Base-by-base conservation (phyloP, 805 yeast species). In the Zygosaccharomyces rouxii region DNA sequence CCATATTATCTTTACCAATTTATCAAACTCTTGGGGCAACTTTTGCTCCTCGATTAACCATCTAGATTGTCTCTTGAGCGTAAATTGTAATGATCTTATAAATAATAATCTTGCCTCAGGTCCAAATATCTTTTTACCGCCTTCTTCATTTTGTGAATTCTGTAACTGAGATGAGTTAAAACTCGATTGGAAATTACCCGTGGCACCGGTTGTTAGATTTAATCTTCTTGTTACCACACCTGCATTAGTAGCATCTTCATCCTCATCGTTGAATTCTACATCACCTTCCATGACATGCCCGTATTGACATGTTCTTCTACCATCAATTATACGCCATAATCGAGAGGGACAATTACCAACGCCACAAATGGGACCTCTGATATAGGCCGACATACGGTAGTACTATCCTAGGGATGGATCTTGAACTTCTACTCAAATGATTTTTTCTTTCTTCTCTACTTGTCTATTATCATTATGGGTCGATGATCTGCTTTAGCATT, bases 271-370 rank as follows among this genome's bases (percentile, higher is more conserved):
- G 53, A 81, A 74, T 63, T 88, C 95, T 23, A 85, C 62, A 53
- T 83, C 85, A 30, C 90, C 89, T 54, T 83, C 92, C 66, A 80
- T 78, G 18, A 90, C 89, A 68, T 92, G 99, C 4, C 98, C 98
- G 60, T 78, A 84, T 58, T 86, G 92, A 64, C 99, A 92, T 9
- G 90, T 83, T 48, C 82, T 76, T 44, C 79, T 79, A 22, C 99
- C 99, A 58, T 86, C 88, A 3, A 80, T 70, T 26, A 79, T 66
- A 44, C 84, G 75, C 80, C 88, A 92, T 44, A 83, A 75, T 33
- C 81, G 70, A 0, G 97, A 86, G 3, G 86, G 80, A 68, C 99
- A 92, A 71, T 92, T 92, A 54, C 86, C 90, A 2, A 83, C 81
- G 1, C 97, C 97, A 74, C 99, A 92, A 4, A 84, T 68, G 4